phyloP scores from a whole-genome alignment of 1,139 yeast genomes.

The Pichia inconspicua region DNA sequence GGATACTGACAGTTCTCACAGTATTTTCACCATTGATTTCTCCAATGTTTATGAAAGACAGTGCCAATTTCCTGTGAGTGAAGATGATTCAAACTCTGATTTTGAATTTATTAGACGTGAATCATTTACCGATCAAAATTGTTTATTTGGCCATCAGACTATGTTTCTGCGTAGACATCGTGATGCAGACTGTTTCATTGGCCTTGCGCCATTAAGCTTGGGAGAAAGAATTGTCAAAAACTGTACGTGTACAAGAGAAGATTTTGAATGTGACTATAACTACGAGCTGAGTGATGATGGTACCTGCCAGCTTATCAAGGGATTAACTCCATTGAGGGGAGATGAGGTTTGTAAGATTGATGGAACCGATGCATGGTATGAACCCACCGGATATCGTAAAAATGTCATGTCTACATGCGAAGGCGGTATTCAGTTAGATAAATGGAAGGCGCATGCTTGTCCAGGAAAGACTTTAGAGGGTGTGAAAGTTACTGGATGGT shows the following conservation, averaged over 20 bases:
- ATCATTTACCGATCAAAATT: slow-evolving; percentile 51
- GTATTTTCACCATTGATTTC: slow-evolving; percentile 62
- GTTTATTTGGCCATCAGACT: slow-evolving; percentile 87
- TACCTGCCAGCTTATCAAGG: slow-evolving; percentile 75
- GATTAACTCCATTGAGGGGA: slow-evolving; percentile 60
- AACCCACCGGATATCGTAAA: slow-evolving; percentile 75
- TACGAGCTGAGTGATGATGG: slow-evolving; percentile 65
- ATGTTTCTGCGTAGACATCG: slow-evolving; percentile 65
- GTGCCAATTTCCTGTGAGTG: slow-evolving; percentile 59
- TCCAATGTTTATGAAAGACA: slow-evolving; percentile 54
- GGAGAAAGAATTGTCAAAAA: slow-evolving; percentile 54
- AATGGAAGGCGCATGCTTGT: slow-evolving; percentile 62
- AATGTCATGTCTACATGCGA: slow-evolving; percentile 68
- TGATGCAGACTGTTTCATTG: slow-evolving; percentile 69
- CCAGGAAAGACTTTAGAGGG: slow-evolving; percentile 74
- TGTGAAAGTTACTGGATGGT: slow-evolving; percentile 52
- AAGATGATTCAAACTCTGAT: slow-evolving; percentile 51
- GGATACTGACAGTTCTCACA: slow-evolving; percentile 32
- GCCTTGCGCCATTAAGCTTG: slow-evolving; percentile 60
- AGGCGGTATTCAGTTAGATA: slow-evolving; percentile 65
- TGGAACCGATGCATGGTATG: slow-evolving; percentile 56
- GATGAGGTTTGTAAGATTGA: slow-evolving; percentile 55
- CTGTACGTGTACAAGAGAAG: slow-evolving; percentile 81
- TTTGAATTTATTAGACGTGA: slow-evolving; percentile 80
- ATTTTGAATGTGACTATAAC: slow-evolving; percentile 92